Conservation (phyloP, 495 filamentous ascomycete genomes). For the Terfezia boudieri region DNA sequence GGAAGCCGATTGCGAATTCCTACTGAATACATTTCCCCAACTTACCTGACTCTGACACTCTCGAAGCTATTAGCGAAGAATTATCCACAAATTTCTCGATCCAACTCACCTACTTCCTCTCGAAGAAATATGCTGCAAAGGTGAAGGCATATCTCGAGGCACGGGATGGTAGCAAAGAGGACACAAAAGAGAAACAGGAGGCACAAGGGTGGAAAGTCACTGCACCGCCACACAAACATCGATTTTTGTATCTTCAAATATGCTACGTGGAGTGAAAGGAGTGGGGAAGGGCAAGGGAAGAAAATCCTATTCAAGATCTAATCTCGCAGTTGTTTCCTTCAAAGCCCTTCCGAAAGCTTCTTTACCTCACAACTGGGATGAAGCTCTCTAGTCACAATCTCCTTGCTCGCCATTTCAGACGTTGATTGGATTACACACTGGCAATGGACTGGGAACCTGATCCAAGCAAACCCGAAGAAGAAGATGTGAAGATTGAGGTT, state of each 20-base stretch:
- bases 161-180: slow-evolving; percentile 29
- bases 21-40: slow-evolving; percentile 72
- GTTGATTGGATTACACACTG: slow-evolving; percentile 74
- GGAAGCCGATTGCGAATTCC: slow-evolving; percentile 57
- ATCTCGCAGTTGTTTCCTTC: slow-evolving; percentile 61
- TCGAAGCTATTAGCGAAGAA: slow-evolving; percentile 52
- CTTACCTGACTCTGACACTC: slow-evolving; percentile 82
- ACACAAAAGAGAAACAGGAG: slow-evolving; percentile 25
- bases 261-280: slow-evolving; percentile 1
- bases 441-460: slow-evolving; percentile 38
- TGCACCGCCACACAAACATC: slow-evolving; percentile 82
- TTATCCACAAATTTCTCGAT: slow-evolving; percentile 70
- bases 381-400: slow-evolving; percentile 42
- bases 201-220: slow-evolving; percentile 55
- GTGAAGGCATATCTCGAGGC: slow-evolving; percentile 45
- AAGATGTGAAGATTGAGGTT: slow-evolving; percentile 65
- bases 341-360: slow-evolving; percentile 73
- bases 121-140: slow-evolving; percentile 44
- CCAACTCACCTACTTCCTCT: slow-evolving; percentile 53
- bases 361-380: slow-evolving; percentile 54
- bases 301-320: slow-evolving; percentile 44
- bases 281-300: neutral
- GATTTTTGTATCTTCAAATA: slow-evolving; percentile 56
- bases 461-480: slow-evolving; percentile 26
- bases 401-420: slow-evolving; percentile 61